Base-by-base conservation (phyloP, 352 stramenopile species). In the Globisporangium emineosum region DNA sequence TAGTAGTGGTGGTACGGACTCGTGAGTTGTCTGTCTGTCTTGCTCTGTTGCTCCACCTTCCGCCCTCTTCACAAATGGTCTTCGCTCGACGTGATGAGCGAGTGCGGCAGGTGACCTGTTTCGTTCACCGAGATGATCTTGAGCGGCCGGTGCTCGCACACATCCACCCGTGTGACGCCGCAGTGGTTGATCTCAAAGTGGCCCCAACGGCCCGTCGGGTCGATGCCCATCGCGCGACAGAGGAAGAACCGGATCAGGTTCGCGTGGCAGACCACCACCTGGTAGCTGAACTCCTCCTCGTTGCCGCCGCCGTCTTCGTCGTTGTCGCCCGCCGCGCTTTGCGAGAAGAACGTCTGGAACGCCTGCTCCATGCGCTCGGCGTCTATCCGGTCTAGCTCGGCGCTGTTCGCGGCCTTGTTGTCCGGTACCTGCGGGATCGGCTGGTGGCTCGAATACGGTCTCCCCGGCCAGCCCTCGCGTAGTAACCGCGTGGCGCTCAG, bases 161-260 rank as follows among this genome's bases (percentile, higher is more conserved):
- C 68, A 45, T 93, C 84, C 51, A 94, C 85, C 30, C 83, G 82
- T 27, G 86, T 91, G 67, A 94, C 74, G 64, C 83, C 70, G 65
- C 86, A 94, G 62, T 94, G 83, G 58, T 94, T 93, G 69, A 94
- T 92, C 69, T 93, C 86, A 52, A 94, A 89, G 62, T 91, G 81
- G 32, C 83, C 83, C 86, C 86, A 94, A 9, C 78, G 79, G 15
- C 77, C 82, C 12, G 69, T 57, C 15, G 86, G 70, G 23, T 76
- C 70, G 17, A 93, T 76, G 13, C 81, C 78, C 52, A 94, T 70
- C 9, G 83, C 82, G 54, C 81, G 82, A 60, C 86, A 94, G 30
- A 94, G 65, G 47, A 94, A 90, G 63, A 84, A 94, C 53, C 86
- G 76, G 60, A 94, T 94, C 33, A 94, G 47, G 65, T 94, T 94